Conservation (phyloP, 2,329 filamentous ascomycete species). For the Pseudocercospora vitis region DNA sequence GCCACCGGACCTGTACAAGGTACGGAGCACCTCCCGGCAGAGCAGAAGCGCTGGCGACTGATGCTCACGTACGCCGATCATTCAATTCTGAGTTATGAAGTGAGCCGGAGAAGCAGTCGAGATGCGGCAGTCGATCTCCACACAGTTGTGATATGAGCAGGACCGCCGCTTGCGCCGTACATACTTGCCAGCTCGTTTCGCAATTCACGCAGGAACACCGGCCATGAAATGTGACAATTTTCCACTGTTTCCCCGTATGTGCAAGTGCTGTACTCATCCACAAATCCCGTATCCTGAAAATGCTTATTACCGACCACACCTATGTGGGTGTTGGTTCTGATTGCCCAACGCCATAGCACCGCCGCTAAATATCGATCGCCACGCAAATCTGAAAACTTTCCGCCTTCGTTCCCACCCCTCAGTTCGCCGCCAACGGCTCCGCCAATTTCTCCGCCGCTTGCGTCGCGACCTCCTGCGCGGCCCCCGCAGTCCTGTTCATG, state of each 20-base stretch:
- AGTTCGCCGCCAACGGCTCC: constrained; percentile 11
- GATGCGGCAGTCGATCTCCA: constrained; percentile 24
- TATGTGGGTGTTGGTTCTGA: background rate
- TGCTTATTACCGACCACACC: constrained; percentile 7
- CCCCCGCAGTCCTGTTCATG: constrained; percentile 24
- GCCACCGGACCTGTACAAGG: constrained; percentile 65
- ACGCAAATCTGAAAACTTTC: background rate
- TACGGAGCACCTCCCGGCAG: constrained; percentile 32
- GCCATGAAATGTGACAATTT: background rate
- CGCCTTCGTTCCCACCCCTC: background rate
- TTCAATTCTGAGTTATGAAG: constrained; percentile 68
- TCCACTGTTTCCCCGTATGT: background rate
- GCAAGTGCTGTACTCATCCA: constrained; percentile 2
- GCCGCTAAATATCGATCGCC: background rate
- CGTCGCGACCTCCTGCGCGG: constrained; percentile 24
- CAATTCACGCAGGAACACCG: no score
- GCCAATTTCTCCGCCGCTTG: constrained; percentile 20
- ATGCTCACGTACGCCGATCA: constrained; percentile 73
- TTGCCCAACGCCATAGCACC: constrained; percentile 4
- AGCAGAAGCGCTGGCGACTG: constrained; percentile 60
- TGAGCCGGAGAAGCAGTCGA: constrained; percentile 41
- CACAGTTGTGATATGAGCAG: constrained; percentile 23
- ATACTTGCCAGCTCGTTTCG: no score
- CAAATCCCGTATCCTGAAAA: background rate
- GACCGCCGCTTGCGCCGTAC: no score